A percentile compares a stretch with the other conserved stretches of the same genome.
Conservation (phyloP, 345 rosid genomes). For the Brassica rapa region DNA sequence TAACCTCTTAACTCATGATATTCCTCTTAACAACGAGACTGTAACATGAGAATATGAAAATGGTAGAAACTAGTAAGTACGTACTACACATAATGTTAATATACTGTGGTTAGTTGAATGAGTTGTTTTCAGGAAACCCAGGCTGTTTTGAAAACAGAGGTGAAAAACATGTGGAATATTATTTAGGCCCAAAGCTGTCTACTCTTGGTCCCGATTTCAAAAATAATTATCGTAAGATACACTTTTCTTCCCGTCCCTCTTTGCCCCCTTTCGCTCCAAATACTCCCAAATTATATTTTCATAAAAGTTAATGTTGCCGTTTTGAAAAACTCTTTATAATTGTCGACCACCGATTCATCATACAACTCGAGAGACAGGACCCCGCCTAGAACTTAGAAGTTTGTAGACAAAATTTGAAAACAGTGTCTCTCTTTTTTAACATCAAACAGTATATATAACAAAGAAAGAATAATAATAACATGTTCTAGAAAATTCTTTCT, state of each 20-base stretch:
- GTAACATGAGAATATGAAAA: not conserved
- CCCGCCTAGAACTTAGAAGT: constrained; percentile 23
- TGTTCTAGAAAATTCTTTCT: constrained; percentile 1
- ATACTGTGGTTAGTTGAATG: not conserved
- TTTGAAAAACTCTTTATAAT: not conserved
- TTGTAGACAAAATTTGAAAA: constrained; percentile 19
- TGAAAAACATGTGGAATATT: constrained; percentile 36
- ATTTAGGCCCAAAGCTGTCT: constrained; percentile 35
- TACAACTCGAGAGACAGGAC: constrained; percentile 26
- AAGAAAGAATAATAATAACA: not conserved
- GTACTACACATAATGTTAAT: not conserved
- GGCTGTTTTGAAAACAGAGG: constrained; percentile 8
- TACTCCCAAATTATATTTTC: constrained; percentile 19
- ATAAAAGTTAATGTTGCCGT: not conserved
- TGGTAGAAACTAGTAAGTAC: constrained; percentile 12
- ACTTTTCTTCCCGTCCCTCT: constrained; percentile 32
- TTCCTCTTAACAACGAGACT: too few relatives aligned
- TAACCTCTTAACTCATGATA: not conserved
- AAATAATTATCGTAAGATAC: not conserved
- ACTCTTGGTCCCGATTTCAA: constrained; percentile 24
- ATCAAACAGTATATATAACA: constrained; percentile 1
- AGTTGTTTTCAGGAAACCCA: constrained; percentile 16
- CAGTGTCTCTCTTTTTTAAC: constrained; percentile 7
- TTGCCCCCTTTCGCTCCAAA: constrained; percentile 34
- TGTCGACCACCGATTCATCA: constrained; percentile 20